phyloP scores from a whole-genome alignment of 2,329 filamentous ascomycete genomes.

The Pseudocercospora vitis region DNA sequence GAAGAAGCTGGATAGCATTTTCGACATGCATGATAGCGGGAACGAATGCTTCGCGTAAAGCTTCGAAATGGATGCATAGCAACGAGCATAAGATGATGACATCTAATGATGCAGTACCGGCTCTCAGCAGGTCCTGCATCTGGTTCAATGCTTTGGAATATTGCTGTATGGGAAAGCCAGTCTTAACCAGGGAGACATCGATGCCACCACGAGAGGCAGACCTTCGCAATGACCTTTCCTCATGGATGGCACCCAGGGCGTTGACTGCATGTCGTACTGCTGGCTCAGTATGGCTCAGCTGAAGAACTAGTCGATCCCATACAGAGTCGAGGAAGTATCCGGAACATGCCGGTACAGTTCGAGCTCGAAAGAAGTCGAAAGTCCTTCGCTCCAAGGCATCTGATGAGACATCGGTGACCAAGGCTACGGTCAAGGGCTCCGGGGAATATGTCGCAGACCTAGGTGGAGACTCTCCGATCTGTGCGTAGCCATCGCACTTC shows the following conservation, averaged over 20 bases:
- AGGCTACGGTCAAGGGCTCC: slow-evolving; percentile 22
- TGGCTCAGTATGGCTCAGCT: slow-evolving; percentile 35
- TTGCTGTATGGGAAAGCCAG: slow-evolving; percentile 32
- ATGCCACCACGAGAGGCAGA: slow-evolving; percentile 20
- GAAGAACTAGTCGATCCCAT: slow-evolving; percentile 35
- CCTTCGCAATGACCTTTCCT: slow-evolving; percentile 29
- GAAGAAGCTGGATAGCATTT: slow-evolving; percentile 35
- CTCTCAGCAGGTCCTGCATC: slow-evolving; percentile 32
- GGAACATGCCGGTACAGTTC: slow-evolving; percentile 31
- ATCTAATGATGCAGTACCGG: slow-evolving; percentile 28
- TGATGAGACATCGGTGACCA: slow-evolving; percentile 27
- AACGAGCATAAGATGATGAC: slow-evolving; percentile 35
- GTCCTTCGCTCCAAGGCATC: slow-evolving; percentile 33
- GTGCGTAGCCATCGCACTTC: slow-evolving; percentile 57
- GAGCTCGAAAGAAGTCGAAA: slow-evolving; percentile 34
- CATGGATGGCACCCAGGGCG: slow-evolving; percentile 36
- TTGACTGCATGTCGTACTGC: slow-evolving; percentile 37
- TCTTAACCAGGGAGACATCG: slow-evolving; percentile 27
- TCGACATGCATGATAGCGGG: slow-evolving; percentile 37
- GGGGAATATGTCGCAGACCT: slow-evolving; percentile 14
- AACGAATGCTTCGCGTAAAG: slow-evolving; percentile 35
- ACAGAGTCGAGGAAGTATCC: slow-evolving; percentile 36
- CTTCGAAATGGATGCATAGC: slow-evolving; percentile 38
- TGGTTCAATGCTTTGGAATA: slow-evolving; percentile 37
- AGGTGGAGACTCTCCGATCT: slow-evolving; percentile 16